Conservation (phyloP, 768 basidiomycete genomes). For the Polyporus arcularius region DNA sequence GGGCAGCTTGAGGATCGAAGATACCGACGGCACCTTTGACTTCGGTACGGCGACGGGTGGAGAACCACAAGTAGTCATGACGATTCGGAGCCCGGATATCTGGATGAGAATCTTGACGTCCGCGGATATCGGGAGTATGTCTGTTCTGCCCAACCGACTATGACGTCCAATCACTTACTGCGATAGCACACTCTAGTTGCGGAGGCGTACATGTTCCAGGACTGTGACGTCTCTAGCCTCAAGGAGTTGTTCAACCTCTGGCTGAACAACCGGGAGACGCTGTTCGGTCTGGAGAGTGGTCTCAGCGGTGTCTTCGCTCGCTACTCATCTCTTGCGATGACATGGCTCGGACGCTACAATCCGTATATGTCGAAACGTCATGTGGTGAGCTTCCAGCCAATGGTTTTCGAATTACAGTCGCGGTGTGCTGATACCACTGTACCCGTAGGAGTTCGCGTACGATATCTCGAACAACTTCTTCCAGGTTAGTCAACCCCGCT, state of each 20-base stretch:
- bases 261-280: conserved; percentile 10
- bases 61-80: background rate
- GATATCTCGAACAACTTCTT: conserved; percentile 12
- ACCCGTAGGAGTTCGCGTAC: conserved; percentile 6
- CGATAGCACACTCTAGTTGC: conserved; percentile 6
- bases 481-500: background rate
- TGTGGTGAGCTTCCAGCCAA: background rate
- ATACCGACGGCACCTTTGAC: conserved; percentile 3
- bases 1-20: conserved; percentile 5
- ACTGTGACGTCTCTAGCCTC: conserved; percentile 19
- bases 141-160: background rate
- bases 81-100: background rate
- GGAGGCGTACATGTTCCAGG: conserved; percentile 27
- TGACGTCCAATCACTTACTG: background rate
- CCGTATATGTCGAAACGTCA: background rate
- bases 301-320: background rate
- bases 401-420: too few species aligned
- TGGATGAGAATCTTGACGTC: background rate
- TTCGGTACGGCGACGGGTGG: background rate
- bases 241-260: conserved; percentile 12
- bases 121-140: background rate
- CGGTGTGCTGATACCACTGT: background rate
- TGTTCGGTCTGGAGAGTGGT: conserved; percentile 14
- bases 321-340: background rate
- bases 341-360: background rate